Conservation (phyloP, 148 eudicot genomes). For the Rhododendron ovatum region DNA sequence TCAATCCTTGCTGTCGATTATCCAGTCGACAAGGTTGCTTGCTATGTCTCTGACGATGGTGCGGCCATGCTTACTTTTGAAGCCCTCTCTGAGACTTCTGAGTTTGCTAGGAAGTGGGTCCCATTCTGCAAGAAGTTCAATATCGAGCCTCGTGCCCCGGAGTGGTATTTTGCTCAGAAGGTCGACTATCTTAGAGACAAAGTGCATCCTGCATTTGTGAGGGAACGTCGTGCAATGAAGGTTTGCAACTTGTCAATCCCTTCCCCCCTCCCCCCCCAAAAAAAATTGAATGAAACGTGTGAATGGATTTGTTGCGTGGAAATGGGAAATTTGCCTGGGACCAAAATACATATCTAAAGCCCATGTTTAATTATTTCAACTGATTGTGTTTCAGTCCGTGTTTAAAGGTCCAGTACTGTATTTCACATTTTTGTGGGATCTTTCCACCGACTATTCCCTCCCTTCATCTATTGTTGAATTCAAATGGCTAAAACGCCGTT, state of each 20-base stretch:
- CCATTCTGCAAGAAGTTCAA: constrained; percentile 83
- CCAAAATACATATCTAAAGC: too few species aligned
- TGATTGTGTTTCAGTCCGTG: too few species aligned
- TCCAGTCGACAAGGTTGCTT: not conserved
- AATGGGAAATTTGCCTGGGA: too few species aligned
- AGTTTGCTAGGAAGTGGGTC: constrained; percentile 95
- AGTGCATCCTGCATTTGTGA: constrained; percentile 93
- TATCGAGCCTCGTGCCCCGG: constrained; percentile 97
- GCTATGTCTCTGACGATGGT: constrained; percentile 68
- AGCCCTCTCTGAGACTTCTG: constrained; percentile 86
- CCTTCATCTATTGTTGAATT: not conserved
- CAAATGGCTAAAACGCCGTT: not conserved
- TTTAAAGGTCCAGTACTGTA: too few species aligned
- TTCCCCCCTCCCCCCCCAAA: too few species aligned
- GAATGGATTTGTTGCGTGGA: too few species aligned
- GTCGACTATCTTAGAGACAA: constrained; percentile 88
- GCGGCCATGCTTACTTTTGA: constrained; percentile 99
- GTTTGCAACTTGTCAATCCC: constrained; percentile 24
- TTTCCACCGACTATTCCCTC: not conserved
- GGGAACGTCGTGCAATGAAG: constrained; percentile 98
- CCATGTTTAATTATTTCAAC: too few species aligned
- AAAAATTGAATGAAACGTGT: too few species aligned
- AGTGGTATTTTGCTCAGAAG: constrained; percentile 93
- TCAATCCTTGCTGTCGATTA: not conserved
- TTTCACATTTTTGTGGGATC: not conserved